A percentile compares a stretch with the other conserved stretches of the same genome.
phyloP scores from a whole-genome alignment of 306 rosid genomes.

The Betula pendula region DNA sequence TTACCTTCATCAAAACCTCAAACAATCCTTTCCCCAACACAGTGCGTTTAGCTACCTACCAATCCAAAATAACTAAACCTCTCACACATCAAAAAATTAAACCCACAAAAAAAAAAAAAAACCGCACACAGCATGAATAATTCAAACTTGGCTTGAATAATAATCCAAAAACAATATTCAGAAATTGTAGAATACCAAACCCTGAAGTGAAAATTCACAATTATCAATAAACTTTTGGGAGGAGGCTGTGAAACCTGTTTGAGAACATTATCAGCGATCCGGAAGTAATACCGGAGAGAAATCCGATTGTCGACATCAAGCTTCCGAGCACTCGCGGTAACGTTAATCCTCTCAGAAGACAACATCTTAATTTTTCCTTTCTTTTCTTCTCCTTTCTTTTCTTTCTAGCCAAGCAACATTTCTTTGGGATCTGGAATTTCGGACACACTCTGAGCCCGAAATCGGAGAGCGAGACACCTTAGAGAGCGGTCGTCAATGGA shows the following conservation, averaged over 20 bases:
- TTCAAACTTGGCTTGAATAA: neutral
- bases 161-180: neutral
- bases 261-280: slow-evolving; percentile 87
- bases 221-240: neutral
- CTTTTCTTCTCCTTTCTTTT: neutral
- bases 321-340: slow-evolving; percentile 70
- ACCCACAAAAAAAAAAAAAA: neutral
- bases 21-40: neutral
- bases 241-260: slow-evolving; percentile 61
- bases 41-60: neutral
- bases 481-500: slow-evolving; percentile 43
- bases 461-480: slow-evolving; percentile 8
- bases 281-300: slow-evolving; percentile 68
- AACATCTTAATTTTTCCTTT: slow-evolving; percentile 37
- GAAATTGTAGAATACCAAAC: neutral
- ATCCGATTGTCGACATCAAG: slow-evolving; percentile 78
- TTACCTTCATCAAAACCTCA: neutral
- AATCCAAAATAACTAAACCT: neutral
- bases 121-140: neutral
- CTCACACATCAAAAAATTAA: neutral
- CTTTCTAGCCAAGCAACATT: slow-evolving; percentile 26
- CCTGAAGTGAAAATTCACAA: neutral
- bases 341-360: slow-evolving; percentile 59
- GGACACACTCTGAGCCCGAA: slow-evolving; percentile 10
- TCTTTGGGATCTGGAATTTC: slow-evolving; percentile 11